phyloP scores from a whole-genome alignment of 768 basidiomycete genomes.

The Termitomyces sp. region DNA sequence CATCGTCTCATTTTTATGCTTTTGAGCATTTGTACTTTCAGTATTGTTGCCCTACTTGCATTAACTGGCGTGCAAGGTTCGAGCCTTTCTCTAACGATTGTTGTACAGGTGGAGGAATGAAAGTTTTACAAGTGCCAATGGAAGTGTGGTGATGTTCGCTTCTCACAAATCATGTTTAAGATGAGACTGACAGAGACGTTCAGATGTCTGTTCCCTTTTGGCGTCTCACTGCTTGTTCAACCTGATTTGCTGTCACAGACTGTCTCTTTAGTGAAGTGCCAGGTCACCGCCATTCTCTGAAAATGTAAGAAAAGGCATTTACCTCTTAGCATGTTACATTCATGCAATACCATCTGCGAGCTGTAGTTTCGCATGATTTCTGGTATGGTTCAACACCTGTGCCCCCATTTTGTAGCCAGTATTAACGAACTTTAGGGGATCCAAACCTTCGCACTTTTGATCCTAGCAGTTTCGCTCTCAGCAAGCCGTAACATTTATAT shows the following conservation, averaged over 20 bases:
- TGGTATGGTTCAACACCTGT: conserved; percentile 17
- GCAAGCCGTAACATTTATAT: conserved; percentile 33
- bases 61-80: not conserved
- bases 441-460: conserved; percentile 28
- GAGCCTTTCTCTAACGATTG: not conserved
- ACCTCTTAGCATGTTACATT: not conserved
- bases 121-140: conserved; percentile 29
- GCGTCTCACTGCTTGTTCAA: not conserved
- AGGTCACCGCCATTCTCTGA: conserved; percentile 36
- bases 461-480: conserved; percentile 27
- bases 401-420: not conserved
- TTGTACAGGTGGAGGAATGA: conserved; percentile 29
- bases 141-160: conserved; percentile 30
- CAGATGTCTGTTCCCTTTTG: not conserved
- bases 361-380: conserved; percentile 35
- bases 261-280: conserved; percentile 29
- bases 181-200: not conserved
- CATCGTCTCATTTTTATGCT: not conserved
- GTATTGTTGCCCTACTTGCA: conserved; percentile 11
- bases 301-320: conserved; percentile 20
- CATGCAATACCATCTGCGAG: too few relatives aligned
- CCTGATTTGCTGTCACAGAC: conserved; percentile 17
- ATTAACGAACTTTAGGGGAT: conserved; percentile 17
- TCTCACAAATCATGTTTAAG: not conserved
- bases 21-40: conserved; percentile 24